Conservation (phyloP, 164 flowering plant species). For the Taxillus chinensis region DNA sequence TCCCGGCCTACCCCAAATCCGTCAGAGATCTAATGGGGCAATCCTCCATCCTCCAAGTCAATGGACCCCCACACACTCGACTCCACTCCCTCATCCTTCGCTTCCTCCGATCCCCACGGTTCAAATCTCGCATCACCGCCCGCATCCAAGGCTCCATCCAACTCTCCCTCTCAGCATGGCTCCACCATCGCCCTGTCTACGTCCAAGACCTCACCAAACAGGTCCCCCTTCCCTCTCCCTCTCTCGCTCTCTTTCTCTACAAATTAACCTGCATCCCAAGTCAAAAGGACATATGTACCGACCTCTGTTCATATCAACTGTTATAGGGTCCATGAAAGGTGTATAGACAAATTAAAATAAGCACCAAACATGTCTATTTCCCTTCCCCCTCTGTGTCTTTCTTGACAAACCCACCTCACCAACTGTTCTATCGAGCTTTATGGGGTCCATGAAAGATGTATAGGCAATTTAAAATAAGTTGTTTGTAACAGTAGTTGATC, state of each 20-base stretch:
- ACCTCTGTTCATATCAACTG: too few species aligned
- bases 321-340: not conserved
- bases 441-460: too few species aligned
- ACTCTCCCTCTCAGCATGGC: slow-evolving; percentile 50
- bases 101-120: slow-evolving; percentile 63
- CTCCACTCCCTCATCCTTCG: slow-evolving; percentile 65
- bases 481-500: not conserved
- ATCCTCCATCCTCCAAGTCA: slow-evolving; percentile 61
- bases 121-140: slow-evolving; percentile 53
- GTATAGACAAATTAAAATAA: too few species aligned
- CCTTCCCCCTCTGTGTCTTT: not conserved
- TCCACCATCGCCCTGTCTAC: slow-evolving; percentile 21
- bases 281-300: too few species aligned
- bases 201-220: slow-evolving; percentile 70
- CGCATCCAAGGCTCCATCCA: slow-evolving; percentile 38
- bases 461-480: not conserved
- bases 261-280: too few species aligned
- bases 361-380: not conserved
- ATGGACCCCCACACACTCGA: slow-evolving; percentile 58
- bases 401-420: not conserved
- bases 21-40: slow-evolving; percentile 56
- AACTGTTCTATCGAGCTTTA: too few species aligned
- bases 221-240: slow-evolving; percentile 20
- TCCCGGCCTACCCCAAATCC: slow-evolving; percentile 82
- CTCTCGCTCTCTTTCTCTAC: not conserved